Evolutionary conservation across 441 rosid genomes (phyloP), one percentile per base, ranked within the genome.

Genomic region (Gossypium schwendimanii): DNA sequence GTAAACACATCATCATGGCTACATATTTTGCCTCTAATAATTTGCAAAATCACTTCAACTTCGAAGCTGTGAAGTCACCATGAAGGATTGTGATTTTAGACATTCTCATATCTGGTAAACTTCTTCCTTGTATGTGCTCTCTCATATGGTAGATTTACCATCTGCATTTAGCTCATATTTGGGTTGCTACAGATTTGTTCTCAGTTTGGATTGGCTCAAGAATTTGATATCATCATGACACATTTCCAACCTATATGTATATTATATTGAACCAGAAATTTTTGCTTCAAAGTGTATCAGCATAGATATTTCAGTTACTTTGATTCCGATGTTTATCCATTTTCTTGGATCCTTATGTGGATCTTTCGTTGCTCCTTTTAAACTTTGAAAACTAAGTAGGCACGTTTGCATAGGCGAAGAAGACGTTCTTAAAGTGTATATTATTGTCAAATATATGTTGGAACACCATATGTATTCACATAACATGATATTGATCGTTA

Each of bases 1-100:
- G 69, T 75, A 73, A n/a, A 63, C 67, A 79, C 72, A 76, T 54
- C 59, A 75, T 72, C 33, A n/a, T 7, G 26, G 36, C 53, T 15
- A 17, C 60, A 8, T 69, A 45, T 28, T 18, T 44, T 74, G 15
- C 60, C 63, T 53, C 4, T 18, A 53, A 53, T 53, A 18, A 17
- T 53, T 53, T 53, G 58, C 58, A 54, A 60, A 73, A 33, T 54
- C 57, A n/a, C 60, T 62, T 63, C 39, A 4, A 44, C 60, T 8
- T 10, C 31, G 2, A 41, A 5, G 3, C 36, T 28, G 61, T 12
- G 36, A 57, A 55, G 55, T 11, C 66, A 55, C 8, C 21, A 31
- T 24, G 60, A 23, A n/a, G 15, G 21, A 24, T 53, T 6, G 39
- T n/a, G 53, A 17, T 39, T 21, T 66, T 10, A n/a, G 6, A 47